phyloP scores from a whole-genome alignment of 163 green algal genomes.

The Volvox carteri region DNA sequence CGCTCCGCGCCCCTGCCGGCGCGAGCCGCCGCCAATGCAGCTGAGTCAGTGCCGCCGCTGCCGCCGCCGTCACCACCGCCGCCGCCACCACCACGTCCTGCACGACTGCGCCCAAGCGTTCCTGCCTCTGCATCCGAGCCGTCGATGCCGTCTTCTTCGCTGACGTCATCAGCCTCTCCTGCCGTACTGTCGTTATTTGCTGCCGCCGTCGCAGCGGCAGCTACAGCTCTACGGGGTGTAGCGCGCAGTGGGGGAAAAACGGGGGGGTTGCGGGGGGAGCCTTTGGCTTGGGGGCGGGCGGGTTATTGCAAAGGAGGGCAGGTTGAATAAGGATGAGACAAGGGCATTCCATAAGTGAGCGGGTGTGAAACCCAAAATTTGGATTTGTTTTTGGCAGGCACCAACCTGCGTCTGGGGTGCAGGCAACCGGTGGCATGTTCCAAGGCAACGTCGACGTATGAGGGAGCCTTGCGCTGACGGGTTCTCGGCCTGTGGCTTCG shows the following conservation, averaged over 20 bases:
- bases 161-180: background rate
- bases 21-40: background rate
- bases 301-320: too few species aligned
- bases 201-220: background rate
- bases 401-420: constrained; percentile 32
- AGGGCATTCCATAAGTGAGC: background rate
- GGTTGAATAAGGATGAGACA: background rate
- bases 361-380: background rate
- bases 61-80: background rate
- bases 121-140: background rate
- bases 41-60: too few species aligned
- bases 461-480: constrained; percentile 5
- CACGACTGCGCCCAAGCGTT: background rate
- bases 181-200: background rate
- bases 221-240: background rate
- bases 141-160: background rate
- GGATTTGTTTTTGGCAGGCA: background rate
- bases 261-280: background rate
- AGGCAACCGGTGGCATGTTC: constrained; percentile 17
- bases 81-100: background rate
- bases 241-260: background rate
- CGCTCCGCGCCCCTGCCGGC: background rate
- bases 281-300: background rate
- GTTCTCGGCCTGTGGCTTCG: constrained; percentile 11
- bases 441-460: constrained; percentile 12